phyloP scores from a whole-genome alignment of 495 filamentous ascomycete species.

The Xylaria flabelliformis region DNA sequence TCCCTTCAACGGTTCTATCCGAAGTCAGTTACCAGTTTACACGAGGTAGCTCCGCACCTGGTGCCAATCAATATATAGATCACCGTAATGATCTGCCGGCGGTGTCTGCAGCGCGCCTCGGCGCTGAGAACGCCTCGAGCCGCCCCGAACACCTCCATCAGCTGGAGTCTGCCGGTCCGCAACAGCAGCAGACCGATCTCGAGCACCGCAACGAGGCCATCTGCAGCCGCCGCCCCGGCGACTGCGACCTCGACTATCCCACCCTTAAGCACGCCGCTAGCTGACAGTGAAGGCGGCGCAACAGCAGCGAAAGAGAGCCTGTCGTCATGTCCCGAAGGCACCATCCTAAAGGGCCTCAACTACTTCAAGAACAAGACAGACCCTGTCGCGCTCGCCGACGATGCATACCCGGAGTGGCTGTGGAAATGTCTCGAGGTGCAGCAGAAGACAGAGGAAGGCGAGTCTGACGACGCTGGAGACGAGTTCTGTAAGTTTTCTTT shows the following conservation, averaged over 20 bases:
- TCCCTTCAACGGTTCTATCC: neutral
- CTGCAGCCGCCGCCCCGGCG: conserved; percentile 36
- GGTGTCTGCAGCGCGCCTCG: conserved; percentile 50
- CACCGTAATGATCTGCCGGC: conserved; percentile 53
- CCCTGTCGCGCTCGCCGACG: conserved; percentile 77
- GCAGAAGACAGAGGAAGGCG: conserved; percentile 48
- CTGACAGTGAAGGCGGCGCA: conserved; percentile 23
- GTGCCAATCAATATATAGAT: neutral
- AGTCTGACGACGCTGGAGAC: conserved; percentile 60
- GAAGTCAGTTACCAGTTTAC: neutral
- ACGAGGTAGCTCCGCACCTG: neutral
- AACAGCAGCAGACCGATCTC: conserved; percentile 38
- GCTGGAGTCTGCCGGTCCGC: conserved; percentile 23
- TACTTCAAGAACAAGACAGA: conserved; percentile 79
- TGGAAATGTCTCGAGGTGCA: conserved; percentile 75
- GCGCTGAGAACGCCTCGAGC: conserved; percentile 34
- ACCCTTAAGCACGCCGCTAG: conserved; percentile 23
- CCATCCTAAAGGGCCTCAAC: conserved; percentile 77
- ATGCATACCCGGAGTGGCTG: conserved; percentile 90
- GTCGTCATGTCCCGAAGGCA: conserved; percentile 68
- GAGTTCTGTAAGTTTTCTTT: conserved; percentile 70
- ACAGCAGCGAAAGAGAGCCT: conserved; percentile 34
- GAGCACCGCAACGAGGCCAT: conserved; percentile 37
- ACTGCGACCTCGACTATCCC: conserved; percentile 2
- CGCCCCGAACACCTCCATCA: conserved; percentile 24